Base-by-base conservation (phyloP, 2,329 filamentous ascomycete species). In the Paraphaeosphaeria minitans region DNA sequence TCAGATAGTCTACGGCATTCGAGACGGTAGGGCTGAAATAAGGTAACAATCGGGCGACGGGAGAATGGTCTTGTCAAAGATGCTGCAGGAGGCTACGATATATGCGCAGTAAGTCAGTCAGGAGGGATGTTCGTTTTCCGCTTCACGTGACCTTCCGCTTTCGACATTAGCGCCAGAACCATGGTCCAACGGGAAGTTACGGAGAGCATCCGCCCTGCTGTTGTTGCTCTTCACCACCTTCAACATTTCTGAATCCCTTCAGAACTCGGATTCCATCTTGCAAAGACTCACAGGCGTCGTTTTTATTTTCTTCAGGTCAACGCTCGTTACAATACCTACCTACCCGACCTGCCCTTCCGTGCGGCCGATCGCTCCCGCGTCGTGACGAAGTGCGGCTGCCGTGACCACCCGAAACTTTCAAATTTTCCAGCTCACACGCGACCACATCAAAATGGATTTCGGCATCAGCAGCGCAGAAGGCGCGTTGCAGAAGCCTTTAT, bases 341-440 rank as follows among this genome's bases (percentile, higher is more conserved):
- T 16, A 39, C n/a, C 56, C 57, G 58, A 53, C 52, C 7, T 16
- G 50, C 2, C 21, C 45, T 59, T 58, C 62, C 64, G 62, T 45
- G 54, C 41, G 29, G 22, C 64, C 64, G 62, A 58, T 27, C 31
- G 12, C 50, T 49, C 42, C 41, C 48, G 55, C 35, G 42, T 62
- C 59, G 57, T 24, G 9, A 10, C 51, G 48, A 60, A 59, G 41
- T 48, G 47, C 21, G 4, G 24, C 35, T 50, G 42, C 64, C 65
- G 65, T 58, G 39, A 61, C 57, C 49, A 51, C 61, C 65, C 65
- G 65, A 66, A 33, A 29, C 50, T 29, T 53, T 21, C 29, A 62
- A 65, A 59, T 48, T 62, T 59, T 61, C n/a, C 47, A 51, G 51
- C 54, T 56, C 37, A 53, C 50, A 31, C 50, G 50, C 50, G 42